Conservation (phyloP, 306 rosid species). For the Cucumis hystrix region DNA sequence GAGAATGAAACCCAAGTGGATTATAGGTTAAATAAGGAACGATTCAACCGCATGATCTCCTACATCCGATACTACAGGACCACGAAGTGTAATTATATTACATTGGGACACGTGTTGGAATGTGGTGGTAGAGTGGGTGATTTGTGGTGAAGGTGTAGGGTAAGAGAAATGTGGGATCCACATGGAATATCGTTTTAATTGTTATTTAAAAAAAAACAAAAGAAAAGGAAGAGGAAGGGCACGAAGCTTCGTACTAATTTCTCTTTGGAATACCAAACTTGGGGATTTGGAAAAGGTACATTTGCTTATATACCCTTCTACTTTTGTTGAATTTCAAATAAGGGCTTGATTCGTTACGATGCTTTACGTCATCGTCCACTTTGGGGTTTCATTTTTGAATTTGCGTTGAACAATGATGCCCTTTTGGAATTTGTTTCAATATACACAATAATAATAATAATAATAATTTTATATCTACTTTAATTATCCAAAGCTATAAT, state of each 20-base stretch:
- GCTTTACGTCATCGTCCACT: not conserved
- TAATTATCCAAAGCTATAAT: no score
- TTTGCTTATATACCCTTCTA: not conserved
- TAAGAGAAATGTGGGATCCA: not conserved
- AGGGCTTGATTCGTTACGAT: not conserved
- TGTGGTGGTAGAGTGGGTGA: not conserved
- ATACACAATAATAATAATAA: no score
- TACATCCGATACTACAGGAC: not conserved
- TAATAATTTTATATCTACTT: no score
- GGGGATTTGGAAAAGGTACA: not conserved
- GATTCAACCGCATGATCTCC: constrained; percentile 5
- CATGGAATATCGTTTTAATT: not conserved
- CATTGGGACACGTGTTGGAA: not conserved
- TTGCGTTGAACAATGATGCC: no score
- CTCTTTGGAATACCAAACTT: not conserved
- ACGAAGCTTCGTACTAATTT: not conserved
- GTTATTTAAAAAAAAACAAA: not conserved
- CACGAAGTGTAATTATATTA: accelerated
- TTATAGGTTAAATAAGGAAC: constrained; percentile 1
- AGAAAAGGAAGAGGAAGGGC: not conserved
- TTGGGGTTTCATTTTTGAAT: not conserved
- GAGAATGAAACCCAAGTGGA: not conserved
- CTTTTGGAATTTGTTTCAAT: no score
- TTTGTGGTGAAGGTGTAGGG: not conserved
- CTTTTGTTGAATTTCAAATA: not conserved